A percentile compares a stretch with the other conserved stretches of the same genome.
Conservation (phyloP, 768 basidiomycete genomes). For the Chiua virens region DNA sequence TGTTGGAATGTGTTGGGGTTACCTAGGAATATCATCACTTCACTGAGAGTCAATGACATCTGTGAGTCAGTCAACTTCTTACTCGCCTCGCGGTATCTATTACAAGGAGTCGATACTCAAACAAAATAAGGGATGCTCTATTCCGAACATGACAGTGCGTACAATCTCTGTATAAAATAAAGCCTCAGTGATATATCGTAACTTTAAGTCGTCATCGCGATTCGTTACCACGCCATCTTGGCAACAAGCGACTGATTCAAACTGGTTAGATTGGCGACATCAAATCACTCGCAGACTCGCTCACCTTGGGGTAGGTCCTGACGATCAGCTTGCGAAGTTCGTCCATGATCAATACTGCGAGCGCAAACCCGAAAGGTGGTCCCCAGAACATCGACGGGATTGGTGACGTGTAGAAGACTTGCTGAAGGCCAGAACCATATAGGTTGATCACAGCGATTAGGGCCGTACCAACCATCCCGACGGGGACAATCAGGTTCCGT, state of each 20-base stretch:
- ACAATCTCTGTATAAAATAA: no score
- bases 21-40: no score
- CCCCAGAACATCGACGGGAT: conserved; percentile 51
- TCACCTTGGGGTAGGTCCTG: conserved; percentile 42
- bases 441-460: conserved; percentile 45
- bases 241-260: conserved; percentile 35
- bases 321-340: conserved; percentile 47
- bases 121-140: no score
- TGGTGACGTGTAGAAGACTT: conserved; percentile 41
- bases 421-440: conserved; percentile 45
- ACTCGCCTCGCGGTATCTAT: no score
- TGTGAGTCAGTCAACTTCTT: no score
- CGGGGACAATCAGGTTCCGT: conserved; percentile 38
- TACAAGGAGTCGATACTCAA: no score
- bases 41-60: no score
- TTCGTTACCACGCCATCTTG: conserved; percentile 37
- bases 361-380: conserved; percentile 44
- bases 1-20: no score
- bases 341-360: conserved; percentile 41
- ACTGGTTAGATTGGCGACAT: conserved; percentile 4
- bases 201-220: background rate
- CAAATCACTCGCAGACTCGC: background rate
- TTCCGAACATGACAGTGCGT: no score
- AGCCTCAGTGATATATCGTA: background rate
- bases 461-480: conserved; percentile 40